Evolutionary conservation across 1,284 basidiomycete genomes (phyloP), one percentile per base, ranked within the genome.

Genomic region (Sparassis latifolia): DNA sequence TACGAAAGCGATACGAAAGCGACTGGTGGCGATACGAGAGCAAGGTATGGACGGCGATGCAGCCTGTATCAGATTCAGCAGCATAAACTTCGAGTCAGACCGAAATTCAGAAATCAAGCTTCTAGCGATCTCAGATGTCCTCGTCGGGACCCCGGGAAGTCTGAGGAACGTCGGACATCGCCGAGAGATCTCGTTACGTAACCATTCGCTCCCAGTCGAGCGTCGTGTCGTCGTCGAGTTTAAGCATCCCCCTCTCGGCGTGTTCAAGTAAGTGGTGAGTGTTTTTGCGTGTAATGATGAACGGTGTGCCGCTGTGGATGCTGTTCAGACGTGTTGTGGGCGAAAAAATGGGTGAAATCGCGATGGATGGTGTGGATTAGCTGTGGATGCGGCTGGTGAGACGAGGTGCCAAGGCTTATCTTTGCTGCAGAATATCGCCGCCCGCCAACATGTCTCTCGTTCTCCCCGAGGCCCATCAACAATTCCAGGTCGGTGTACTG

Each of bases 381-480:
- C 40, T 32, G 49, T 47, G 48, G 53, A 52, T 48, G 51, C 45
- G 33, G 10, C 33, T 30, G 48, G 35, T 31, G 2, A 46, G 10
- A 35, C 39, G 30, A 39, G 7, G 32, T 32, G 48, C n/a, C 33
- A 12, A 38, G 42, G 48, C 44, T 50, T 38, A 44, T 40, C 29
- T 33, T 44, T 37, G 6, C 35, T 37, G 35, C 35, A 12, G 7
- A 37, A 37, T 6, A 37, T 45, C 50, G 42, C 56, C 52, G 47
- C 48, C 54, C 53, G 46, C 53, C 64, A 70, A 43, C 68, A 93
- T 93, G 93, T 95, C 92, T 72, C 88, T 96, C 75, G 92, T 94
- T 67, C 83, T 93, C 53, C 93, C 92, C 53, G 93, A 96, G 75
- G 70, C 89, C 59, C 91, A 96, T 71, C 84, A 89, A 69, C 91